Evolutionary conservation across 176 grass and related monocot genomes (phyloP).

Genomic region (Eleusine coracana): DNA sequence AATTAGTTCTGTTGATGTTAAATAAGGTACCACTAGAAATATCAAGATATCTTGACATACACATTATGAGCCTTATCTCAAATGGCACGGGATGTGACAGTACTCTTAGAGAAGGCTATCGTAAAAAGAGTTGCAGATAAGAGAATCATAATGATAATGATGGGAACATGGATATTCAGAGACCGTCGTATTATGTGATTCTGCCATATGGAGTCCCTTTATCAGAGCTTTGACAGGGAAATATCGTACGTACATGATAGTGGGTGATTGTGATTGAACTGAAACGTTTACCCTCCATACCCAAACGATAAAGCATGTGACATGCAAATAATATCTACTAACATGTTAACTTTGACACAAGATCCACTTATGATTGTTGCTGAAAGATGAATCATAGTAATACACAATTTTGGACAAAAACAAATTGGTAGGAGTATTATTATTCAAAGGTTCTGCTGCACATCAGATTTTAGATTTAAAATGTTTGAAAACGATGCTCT

Average conservation of each 20-base stretch:
- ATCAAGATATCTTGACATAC: slow-evolving; percentile 27
- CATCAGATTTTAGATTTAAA: background rate
- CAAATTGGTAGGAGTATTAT: background rate
- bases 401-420: slow-evolving; percentile 12
- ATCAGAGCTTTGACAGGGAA: slow-evolving; percentile 22
- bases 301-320: slow-evolving; percentile 1
- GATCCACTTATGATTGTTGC: slow-evolving; percentile 18
- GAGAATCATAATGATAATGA: background rate
- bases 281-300: background rate
- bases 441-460: background rate
- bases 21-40: slow-evolving; percentile 16
- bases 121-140: slow-evolving; percentile 18
- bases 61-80: background rate
- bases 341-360: slow-evolving; percentile 13
- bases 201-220: background rate
- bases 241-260: background rate
- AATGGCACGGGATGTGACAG: too few species aligned
- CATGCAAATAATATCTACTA: background rate
- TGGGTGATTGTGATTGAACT: slow-evolving; percentile 3
- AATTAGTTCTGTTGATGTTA: background rate
- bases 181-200: background rate
- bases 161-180: background rate
- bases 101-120: slow-evolving; percentile 6
- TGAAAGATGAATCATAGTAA: slow-evolving; percentile 8
- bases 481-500: background rate